Conservation (phyloP, 176 grass and related monocot species). For the Alloteropsis semialata region DNA sequence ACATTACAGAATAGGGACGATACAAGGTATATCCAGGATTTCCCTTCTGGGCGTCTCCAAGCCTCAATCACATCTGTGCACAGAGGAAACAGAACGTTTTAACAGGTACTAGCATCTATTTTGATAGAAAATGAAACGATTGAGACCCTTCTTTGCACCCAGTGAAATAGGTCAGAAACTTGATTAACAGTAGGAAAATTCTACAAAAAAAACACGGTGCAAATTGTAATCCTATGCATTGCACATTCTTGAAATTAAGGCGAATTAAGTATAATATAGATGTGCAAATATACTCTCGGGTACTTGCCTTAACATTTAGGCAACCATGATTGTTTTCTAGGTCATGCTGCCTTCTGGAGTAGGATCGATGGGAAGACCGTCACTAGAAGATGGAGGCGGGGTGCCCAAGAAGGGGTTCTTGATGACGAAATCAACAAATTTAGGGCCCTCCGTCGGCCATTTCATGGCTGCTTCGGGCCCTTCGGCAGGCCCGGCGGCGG, state of each 20-base stretch:
- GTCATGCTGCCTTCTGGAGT: slow-evolving; percentile 8
- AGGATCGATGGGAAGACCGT: slow-evolving; percentile 4
- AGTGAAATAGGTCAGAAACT: neutral
- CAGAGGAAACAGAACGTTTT: too few species aligned
- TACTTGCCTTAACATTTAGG: neutral
- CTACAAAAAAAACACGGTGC: neutral
- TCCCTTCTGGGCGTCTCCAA: too few species aligned
- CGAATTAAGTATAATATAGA: too few species aligned
- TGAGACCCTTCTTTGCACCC: neutral
- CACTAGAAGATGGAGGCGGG: neutral
- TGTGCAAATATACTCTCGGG: neutral
- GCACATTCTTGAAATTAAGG: neutral
- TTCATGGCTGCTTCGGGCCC: neutral
- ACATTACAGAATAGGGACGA: too few species aligned
- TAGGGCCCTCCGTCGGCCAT: neutral
- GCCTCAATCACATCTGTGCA: too few species aligned
- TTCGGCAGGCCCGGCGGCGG: neutral
- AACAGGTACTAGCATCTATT: too few species aligned
- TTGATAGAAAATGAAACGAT: too few species aligned
- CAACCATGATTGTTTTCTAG: neutral
- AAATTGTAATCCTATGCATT: neutral
- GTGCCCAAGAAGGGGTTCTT: neutral
- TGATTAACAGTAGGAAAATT: neutral
- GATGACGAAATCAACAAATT: neutral
- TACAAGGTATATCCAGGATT: too few species aligned